Conservation (phyloP, 352 stramenopile genomes). For the Phytophthora litchii region DNA sequence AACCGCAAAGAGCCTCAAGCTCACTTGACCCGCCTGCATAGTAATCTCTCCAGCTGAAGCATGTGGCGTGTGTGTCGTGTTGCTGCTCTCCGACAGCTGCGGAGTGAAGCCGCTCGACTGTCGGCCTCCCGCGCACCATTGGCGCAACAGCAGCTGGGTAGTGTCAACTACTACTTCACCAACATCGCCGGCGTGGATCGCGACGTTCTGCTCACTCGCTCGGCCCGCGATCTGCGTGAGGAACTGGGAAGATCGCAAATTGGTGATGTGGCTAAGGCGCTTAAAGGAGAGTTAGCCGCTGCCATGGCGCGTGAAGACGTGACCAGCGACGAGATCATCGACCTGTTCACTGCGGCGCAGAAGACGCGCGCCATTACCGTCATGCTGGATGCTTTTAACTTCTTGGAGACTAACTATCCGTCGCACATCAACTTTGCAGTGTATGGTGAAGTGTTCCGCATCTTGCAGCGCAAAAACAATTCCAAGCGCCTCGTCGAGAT, state of each 20-base stretch:
- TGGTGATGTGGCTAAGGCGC: constrained; percentile 40
- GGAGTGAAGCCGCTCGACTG: constrained; percentile 22
- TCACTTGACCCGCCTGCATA: constrained; percentile 1
- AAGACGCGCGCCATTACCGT: constrained; percentile 50
- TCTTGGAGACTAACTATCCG: constrained; percentile 50
- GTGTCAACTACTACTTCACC: constrained; percentile 37
- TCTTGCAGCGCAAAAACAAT: constrained; percentile 44
- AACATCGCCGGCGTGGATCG: constrained; percentile 53
- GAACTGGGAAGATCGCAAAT: constrained; percentile 45
- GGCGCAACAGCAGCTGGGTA: constrained; percentile 17
- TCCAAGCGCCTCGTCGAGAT: constrained; percentile 49
- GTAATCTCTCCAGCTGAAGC: constrained; percentile 10
- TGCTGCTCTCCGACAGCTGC: constrained; percentile 51
- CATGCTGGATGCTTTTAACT: constrained; percentile 59
- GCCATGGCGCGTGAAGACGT: constrained; percentile 44
- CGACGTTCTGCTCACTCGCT: constrained; percentile 48
- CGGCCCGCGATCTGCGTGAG: constrained; percentile 39
- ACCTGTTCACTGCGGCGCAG: constrained; percentile 60
- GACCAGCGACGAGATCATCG: constrained; percentile 50
- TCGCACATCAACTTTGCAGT: constrained; percentile 63
- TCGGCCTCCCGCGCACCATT: constrained; percentile 19
- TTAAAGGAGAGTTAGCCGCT: constrained; percentile 43
- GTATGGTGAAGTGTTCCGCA: constrained; percentile 66
- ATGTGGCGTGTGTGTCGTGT: constrained; percentile 71
- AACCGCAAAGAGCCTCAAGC: constrained; percentile 21